phyloP scores from a whole-genome alignment of 2,329 filamentous ascomycete species.

The Clarireedia homoeocarpa region DNA sequence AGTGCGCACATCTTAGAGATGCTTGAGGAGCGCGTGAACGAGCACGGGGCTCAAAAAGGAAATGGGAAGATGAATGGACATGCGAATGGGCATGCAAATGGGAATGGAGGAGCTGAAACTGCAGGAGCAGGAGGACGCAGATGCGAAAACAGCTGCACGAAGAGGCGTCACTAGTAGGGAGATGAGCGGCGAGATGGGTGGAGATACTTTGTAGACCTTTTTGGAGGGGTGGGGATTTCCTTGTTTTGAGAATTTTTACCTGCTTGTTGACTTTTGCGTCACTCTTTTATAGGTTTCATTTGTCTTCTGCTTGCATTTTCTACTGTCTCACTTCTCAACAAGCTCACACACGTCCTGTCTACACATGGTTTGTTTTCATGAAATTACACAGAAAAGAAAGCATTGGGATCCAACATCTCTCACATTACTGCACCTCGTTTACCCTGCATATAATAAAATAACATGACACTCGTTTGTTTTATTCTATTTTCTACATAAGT shows the following conservation, averaged over 20 bases:
- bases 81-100: neutral
- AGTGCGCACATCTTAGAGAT: constrained; percentile 31
- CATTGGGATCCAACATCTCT: too few species aligned
- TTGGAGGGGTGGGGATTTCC: constrained; percentile 6
- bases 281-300: neutral
- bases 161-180: constrained; percentile 12
- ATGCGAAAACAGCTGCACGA: neutral
- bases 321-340: neutral
- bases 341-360: neutral
- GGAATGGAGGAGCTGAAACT: neutral
- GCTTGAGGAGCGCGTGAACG: neutral
- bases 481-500: neutral
- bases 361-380: neutral
- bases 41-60: neutral
- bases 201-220: constrained; percentile 40
- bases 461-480: neutral
- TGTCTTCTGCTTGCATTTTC: neutral
- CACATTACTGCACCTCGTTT: too few species aligned
- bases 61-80: neutral
- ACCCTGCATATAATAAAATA: neutral
- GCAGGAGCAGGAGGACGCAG: neutral
- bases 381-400: neutral
- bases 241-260: neutral
- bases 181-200: constrained; percentile 53
- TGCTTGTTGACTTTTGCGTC: neutral